These are phyloP conservation scores for Byssochlamys sp. DNA, from an alignment of 2,329 filamentous ascomycete species.

Conservation along the genomic window DNA sequence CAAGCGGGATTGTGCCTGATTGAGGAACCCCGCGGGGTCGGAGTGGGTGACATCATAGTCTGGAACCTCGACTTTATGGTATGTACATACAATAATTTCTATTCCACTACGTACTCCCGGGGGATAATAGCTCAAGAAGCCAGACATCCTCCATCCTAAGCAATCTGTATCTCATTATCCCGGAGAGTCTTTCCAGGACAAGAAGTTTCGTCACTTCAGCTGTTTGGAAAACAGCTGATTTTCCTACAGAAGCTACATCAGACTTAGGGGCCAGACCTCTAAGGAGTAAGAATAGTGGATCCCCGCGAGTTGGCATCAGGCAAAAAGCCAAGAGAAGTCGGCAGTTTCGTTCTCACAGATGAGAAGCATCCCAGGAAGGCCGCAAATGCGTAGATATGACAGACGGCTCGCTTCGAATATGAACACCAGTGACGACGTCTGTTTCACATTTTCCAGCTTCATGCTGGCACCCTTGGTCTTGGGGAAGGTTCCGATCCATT, in stretches of 20 bases:
- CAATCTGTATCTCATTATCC: too few species aligned
- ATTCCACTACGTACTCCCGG: too few species aligned
- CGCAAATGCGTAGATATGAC: slow-evolving; percentile 1
- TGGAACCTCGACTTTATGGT: not conserved
- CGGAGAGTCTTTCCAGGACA: too few species aligned
- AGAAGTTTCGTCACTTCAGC: too few species aligned
- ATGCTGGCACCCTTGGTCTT: not conserved
- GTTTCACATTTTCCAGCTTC: slow-evolving; percentile 1
- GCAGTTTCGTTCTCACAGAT: slow-evolving; percentile 4
- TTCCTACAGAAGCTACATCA: too few species aligned
- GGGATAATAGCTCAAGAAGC: too few species aligned
- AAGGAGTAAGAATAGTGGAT: too few species aligned
- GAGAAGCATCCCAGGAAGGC: slow-evolving; percentile 1
- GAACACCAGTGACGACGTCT: slow-evolving; percentile 1
- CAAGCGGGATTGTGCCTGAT: not conserved
- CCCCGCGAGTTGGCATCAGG: not conserved
- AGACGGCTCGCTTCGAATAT: slow-evolving; percentile 2
- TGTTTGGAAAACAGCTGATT: too few species aligned
- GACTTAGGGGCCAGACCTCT: too few species aligned
- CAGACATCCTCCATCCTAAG: too few species aligned
- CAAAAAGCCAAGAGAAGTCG: slow-evolving; percentile 4
- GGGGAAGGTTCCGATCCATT: not conserved
- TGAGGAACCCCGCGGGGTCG: not conserved
- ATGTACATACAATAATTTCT: too few species aligned
- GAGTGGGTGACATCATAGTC: not conserved